A percentile compares a stretch with the other conserved stretches of the same genome.
Conservation (phyloP, 169 alveolate genomes). For the Cryptosporidium canis region DNA sequence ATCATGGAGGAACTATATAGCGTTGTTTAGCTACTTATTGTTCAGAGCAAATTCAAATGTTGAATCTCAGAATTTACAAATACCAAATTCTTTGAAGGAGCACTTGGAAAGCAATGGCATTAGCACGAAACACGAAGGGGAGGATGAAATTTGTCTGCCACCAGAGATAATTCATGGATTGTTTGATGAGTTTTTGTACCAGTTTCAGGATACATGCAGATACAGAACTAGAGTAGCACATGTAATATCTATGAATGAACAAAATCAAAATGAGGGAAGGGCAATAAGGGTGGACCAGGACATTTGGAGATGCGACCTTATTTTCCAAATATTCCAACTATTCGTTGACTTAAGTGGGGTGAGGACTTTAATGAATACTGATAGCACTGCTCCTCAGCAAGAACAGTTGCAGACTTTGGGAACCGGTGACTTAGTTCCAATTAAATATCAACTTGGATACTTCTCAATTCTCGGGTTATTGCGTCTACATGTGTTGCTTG, state of each 20-base stretch:
- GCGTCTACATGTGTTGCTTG: conserved; percentile 41
- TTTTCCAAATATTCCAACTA: conserved; percentile 28
- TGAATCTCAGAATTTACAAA: background rate
- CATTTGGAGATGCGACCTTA: conserved; percentile 69
- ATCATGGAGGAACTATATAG: conserved; percentile 56
- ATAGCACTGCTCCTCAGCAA: background rate
- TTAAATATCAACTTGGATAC: conserved; percentile 44
- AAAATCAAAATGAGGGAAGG: conserved; percentile 45
- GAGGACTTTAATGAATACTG: background rate
- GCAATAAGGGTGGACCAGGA: conserved; percentile 31
- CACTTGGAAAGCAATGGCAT: conserved; percentile 5
- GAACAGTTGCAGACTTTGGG: background rate
- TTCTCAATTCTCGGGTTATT: conserved; percentile 39
- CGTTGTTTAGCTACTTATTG: conserved; percentile 16
- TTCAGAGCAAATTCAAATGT: background rate
- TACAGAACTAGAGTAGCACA: conserved; percentile 43
- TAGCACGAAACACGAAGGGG: background rate
- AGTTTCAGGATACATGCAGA: conserved; percentile 67
- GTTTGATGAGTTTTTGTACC: conserved; percentile 61
- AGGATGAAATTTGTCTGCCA: conserved; percentile 26
- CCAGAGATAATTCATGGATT: conserved; percentile 39
- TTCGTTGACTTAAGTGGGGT: conserved; percentile 38
- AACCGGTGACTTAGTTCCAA: conserved; percentile 4
- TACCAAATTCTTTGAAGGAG: conserved; percentile 27
- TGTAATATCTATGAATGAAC: conserved; percentile 19